These are phyloP conservation scores for Suhomyces vadensis DNA, from an alignment of 805 yeast genomes.

Conservation along the genomic window DNA sequence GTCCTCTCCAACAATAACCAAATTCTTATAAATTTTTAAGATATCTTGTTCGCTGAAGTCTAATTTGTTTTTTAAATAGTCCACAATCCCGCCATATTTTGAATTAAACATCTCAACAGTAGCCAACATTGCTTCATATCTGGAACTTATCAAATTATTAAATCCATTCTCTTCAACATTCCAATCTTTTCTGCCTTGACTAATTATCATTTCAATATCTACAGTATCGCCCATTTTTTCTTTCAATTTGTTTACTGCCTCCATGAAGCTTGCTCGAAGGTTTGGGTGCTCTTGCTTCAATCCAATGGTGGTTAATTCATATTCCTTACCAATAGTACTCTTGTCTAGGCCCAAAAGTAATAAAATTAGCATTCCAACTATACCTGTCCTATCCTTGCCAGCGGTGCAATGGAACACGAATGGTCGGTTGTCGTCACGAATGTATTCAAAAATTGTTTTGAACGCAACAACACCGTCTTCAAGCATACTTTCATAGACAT, in stretches of 20 bases:
- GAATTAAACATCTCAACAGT: slow-evolving; percentile 54
- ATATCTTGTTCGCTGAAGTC: slow-evolving; percentile 50
- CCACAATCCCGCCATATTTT: slow-evolving; percentile 55
- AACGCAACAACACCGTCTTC: slow-evolving; percentile 49
- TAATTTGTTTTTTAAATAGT: slow-evolving; percentile 46
- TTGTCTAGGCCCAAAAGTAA: slow-evolving; percentile 64
- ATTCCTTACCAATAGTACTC: slow-evolving; percentile 68
- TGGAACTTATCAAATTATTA: slow-evolving; percentile 58
- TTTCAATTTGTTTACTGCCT: slow-evolving; percentile 32
- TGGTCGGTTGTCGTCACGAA: slow-evolving; percentile 52
- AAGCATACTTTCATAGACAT: slow-evolving; percentile 62
- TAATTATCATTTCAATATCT: slow-evolving; percentile 24
- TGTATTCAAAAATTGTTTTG: slow-evolving; percentile 50
- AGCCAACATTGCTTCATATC: slow-evolving; percentile 68
- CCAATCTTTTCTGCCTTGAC: slow-evolving; percentile 44
- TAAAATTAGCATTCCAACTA: slow-evolving; percentile 66
- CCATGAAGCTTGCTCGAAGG: slow-evolving; percentile 36
- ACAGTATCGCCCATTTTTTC: slow-evolving; percentile 22
- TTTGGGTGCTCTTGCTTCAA: slow-evolving; percentile 49
- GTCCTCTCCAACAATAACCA: slow-evolving; percentile 22
- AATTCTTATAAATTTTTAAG: slow-evolving; percentile 25
- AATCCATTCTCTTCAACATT: slow-evolving; percentile 52
- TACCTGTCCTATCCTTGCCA: slow-evolving; percentile 86
- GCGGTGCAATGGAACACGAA: slow-evolving; percentile 78
- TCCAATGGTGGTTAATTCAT: slow-evolving; percentile 72